A percentile compares a stretch with the other conserved stretches of the same genome.
These are phyloP conservation scores for Clavispora asparagi DNA, from an alignment of 805 yeast species.

Conservation along the genomic window DNA sequence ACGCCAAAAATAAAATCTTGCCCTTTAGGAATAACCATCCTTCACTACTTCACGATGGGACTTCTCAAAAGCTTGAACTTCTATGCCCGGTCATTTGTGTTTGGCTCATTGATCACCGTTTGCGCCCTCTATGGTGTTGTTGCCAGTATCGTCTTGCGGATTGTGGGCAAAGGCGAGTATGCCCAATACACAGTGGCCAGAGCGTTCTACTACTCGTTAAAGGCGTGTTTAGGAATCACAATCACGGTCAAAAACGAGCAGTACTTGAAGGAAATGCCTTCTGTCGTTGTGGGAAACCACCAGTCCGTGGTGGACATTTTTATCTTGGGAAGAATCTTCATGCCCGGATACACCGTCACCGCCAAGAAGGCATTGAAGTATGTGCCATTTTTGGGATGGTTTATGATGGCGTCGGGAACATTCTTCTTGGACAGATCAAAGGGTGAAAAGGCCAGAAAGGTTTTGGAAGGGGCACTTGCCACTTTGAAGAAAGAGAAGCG, in stretches of 20 bases:
- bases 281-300: constrained; percentile 80
- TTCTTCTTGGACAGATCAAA: constrained; percentile 83
- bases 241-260: constrained; percentile 55
- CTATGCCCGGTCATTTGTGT: constrained; percentile 47
- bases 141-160: constrained; percentile 61
- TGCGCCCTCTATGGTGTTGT: constrained; percentile 74
- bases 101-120: constrained; percentile 46
- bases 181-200: constrained; percentile 91
- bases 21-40: neutral
- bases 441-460: constrained; percentile 67
- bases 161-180: constrained; percentile 70
- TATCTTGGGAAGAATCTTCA: constrained; percentile 78
- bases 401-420: constrained; percentile 87
- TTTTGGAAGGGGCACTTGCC: constrained; percentile 65
- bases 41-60: constrained; percentile 9
- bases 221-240: constrained; percentile 60
- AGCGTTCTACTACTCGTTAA: constrained; percentile 62
- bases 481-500: constrained; percentile 59
- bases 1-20: neutral
- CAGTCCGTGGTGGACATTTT: constrained; percentile 85
- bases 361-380: constrained; percentile 81
- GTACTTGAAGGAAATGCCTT: constrained; percentile 49
- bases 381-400: constrained; percentile 94
- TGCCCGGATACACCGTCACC: constrained; percentile 84
- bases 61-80: constrained; percentile 36